Evolutionary conservation across 495 filamentous ascomycete species (phyloP).

Genomic region (Entonaema liquescens): DNA sequence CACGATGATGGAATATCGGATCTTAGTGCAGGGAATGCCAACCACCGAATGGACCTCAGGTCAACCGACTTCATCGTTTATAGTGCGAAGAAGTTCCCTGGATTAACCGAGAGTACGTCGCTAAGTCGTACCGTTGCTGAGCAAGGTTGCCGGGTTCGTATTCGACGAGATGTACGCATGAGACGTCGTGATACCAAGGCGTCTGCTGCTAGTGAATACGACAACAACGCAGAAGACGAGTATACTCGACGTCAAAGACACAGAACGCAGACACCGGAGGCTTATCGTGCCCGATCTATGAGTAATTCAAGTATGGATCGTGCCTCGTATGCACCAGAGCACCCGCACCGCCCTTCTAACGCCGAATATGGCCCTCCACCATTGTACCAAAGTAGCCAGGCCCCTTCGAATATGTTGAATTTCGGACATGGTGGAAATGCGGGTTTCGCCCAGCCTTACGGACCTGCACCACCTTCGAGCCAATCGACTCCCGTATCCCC

Average conservation of each 20-base stretch:
- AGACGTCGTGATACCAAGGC: conserved; percentile 84
- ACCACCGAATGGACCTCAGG: conserved; percentile 82
- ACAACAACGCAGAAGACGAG: conserved; percentile 73
- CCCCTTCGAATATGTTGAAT: conserved; percentile 47
- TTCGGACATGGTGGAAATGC: conserved; percentile 40
- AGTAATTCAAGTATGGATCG: conserved; percentile 74
- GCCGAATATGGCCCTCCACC: conserved; percentile 62
- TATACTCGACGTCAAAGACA: conserved; percentile 61
- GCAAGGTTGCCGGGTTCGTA: conserved; percentile 96
- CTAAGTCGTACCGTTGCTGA: conserved; percentile 93
- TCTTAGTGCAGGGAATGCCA: conserved; percentile 55
- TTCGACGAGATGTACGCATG: conserved; percentile 97
- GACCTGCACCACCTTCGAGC: conserved; percentile 32
- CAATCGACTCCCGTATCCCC: conserved; percentile 46
- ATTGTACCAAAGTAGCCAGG: conserved; percentile 51
- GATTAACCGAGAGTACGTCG: conserved; percentile 86
- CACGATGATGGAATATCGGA: conserved; percentile 51
- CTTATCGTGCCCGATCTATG: conserved; percentile 74
- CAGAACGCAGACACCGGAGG: conserved; percentile 69
- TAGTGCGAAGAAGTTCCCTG: conserved; percentile 99
- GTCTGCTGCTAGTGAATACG: conserved; percentile 69
- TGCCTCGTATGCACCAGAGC: conserved; percentile 55
- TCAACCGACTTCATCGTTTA: conserved; percentile 87
- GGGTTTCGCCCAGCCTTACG: conserved; percentile 44
- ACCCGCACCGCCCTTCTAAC: conserved; percentile 64